These are phyloP conservation scores for Xylariales sp. DNA, from an alignment of 2,329 filamentous ascomycete genomes.

Conservation along the genomic window DNA sequence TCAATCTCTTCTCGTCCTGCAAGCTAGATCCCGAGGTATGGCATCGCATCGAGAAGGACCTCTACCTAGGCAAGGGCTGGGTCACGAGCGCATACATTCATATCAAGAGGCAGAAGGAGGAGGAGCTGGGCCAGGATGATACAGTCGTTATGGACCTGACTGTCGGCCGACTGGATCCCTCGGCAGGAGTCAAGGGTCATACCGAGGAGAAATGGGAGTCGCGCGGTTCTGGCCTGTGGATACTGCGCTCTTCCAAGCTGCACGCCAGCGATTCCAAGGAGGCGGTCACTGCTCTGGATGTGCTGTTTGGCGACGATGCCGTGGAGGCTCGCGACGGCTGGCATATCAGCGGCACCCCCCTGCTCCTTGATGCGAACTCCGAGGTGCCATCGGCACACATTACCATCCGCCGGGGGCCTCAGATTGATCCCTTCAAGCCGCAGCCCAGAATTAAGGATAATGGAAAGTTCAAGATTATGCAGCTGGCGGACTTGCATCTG, in stretches of 20 bases:
- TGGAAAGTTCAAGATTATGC: constrained; percentile 96
- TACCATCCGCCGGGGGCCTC: constrained; percentile 70
- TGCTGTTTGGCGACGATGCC: constrained; percentile 86
- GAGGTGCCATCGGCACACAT: constrained; percentile 67
- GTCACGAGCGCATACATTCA: constrained; percentile 75
- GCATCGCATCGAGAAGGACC: constrained; percentile 85
- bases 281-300: constrained; percentile 76
- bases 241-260: constrained; percentile 68
- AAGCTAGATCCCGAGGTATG: constrained; percentile 67
- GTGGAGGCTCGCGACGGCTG: constrained; percentile 86
- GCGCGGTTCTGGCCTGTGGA: constrained; percentile 73
- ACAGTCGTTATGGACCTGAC: constrained; percentile 76
- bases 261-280: constrained; percentile 71
- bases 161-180: constrained; percentile 69
- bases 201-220: constrained; percentile 70
- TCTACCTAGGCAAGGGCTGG: constrained; percentile 74
- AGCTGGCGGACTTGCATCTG: constrained; percentile 89
- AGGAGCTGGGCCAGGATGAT: constrained; percentile 70
- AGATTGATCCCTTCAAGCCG: constrained; percentile 61
- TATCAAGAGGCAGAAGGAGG: constrained; percentile 79
- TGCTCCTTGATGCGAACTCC: constrained; percentile 63
- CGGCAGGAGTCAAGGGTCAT: constrained; percentile 47
- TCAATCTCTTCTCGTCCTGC: constrained; percentile 74
- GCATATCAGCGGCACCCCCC: constrained; percentile 69
- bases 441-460: constrained; percentile 77